Evolutionary conservation across 306 rosid species (phyloP).

Genomic region (Quercus glauca): DNA sequence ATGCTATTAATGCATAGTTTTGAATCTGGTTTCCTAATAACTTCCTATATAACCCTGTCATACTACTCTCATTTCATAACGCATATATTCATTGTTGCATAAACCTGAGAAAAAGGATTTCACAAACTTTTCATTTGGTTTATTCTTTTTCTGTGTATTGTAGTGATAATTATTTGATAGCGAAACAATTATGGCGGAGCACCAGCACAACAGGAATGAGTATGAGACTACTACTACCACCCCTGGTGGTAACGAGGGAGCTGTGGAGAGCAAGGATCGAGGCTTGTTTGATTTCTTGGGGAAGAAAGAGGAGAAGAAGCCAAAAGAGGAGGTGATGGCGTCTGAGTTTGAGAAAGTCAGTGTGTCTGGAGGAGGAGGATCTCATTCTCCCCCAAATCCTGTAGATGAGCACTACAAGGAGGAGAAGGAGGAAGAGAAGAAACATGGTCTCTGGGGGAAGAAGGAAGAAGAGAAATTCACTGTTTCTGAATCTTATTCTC

Average conservation of each 20-base stretch:
- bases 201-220: slow-evolving; percentile 9
- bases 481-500: too few relatives aligned
- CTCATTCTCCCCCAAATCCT: too few relatives aligned
- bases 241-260: slow-evolving; percentile 19
- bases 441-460: slow-evolving; percentile 36
- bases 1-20: too few relatives aligned
- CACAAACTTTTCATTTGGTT: not conserved
- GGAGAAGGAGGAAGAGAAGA: slow-evolving; percentile 23
- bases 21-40: too few relatives aligned
- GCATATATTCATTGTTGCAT: slow-evolving; percentile 1
- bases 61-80: not conserved
- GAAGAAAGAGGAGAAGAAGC: slow-evolving; percentile 50
- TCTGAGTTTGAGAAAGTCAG: slow-evolving; percentile 21
- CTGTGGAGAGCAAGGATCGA: slow-evolving; percentile 56
- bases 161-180: not conserved
- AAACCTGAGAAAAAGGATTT: not conserved
- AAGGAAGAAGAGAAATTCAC: too few relatives aligned
- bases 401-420: too few relatives aligned
- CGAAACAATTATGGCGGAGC: slow-evolving; percentile 54
- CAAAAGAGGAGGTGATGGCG: slow-evolving; percentile 27
- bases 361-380: slow-evolving; percentile 12
- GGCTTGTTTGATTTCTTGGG: slow-evolving; percentile 65
- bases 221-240: slow-evolving; percentile 10
- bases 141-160: not conserved
- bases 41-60: slow-evolving; percentile 19